These are phyloP conservation scores for Puccinia hordei DNA, from an alignment of 1,284 basidiomycete species.

Conservation along the genomic window DNA sequence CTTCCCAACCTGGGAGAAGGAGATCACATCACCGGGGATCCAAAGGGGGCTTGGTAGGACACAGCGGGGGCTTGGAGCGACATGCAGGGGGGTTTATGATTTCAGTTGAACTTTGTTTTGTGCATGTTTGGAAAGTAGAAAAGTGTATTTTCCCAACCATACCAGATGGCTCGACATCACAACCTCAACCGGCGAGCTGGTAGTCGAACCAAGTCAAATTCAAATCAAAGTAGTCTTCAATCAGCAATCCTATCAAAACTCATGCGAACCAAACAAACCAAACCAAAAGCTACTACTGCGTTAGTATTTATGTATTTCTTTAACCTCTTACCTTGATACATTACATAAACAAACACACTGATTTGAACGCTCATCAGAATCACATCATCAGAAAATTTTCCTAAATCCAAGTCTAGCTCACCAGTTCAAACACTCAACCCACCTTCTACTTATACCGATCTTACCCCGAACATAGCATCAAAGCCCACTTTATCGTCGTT, in stretches of 20 bases:
- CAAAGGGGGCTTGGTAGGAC: too few relatives aligned
- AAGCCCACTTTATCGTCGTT: neutral
- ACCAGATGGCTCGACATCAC: neutral
- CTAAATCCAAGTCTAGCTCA: neutral
- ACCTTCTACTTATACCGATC: neutral
- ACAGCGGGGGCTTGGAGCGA: too few relatives aligned
- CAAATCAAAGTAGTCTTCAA: neutral
- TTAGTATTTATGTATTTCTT: neutral
- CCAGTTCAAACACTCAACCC: neutral
- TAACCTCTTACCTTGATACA: neutral
- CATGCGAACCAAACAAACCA: neutral
- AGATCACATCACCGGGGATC: too few relatives aligned
- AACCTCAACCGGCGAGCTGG: neutral
- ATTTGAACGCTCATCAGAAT: neutral
- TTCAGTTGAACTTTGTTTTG: too few relatives aligned
- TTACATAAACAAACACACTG: too few relatives aligned
- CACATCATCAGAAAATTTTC: neutral
- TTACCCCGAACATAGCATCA: too few relatives aligned
- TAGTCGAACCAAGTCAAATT: neutral
- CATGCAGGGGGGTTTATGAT: too few relatives aligned
- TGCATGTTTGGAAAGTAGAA: too few relatives aligned
- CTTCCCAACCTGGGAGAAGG: too few relatives aligned
- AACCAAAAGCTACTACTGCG: neutral
- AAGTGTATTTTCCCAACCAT: neutral
- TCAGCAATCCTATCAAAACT: conserved; percentile 4